These are phyloP conservation scores for Geopyxis carbonaria DNA, from an alignment of 495 filamentous ascomycete species.

Conservation along the genomic window DNA sequence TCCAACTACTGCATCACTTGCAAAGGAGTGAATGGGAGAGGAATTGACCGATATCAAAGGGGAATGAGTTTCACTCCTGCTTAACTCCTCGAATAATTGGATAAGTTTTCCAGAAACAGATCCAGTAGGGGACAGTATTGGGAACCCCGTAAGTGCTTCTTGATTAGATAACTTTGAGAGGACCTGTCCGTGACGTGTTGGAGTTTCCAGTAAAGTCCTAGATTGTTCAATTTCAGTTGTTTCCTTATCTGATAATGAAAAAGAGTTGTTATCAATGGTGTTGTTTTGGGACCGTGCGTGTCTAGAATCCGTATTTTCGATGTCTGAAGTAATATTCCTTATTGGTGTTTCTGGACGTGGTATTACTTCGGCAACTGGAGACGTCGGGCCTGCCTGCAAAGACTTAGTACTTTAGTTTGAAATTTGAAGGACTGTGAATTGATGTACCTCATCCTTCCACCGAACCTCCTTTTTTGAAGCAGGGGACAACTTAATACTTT, in stretches of 20 bases:
- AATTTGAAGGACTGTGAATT: neutral
- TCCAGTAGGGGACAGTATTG: neutral
- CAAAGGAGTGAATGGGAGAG: too few relatives aligned
- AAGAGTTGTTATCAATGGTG: too few relatives aligned
- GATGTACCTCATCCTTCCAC: slow-evolving; percentile 1
- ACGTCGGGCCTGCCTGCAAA: neutral
- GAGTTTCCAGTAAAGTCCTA: too few relatives aligned
- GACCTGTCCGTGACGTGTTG: neutral
- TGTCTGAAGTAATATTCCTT: too few relatives aligned
- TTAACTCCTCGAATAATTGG: slow-evolving; percentile 3
- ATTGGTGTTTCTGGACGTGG: neutral
- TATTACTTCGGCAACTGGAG: neutral
- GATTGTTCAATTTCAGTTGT: too few relatives aligned
- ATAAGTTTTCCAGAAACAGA: slow-evolving; percentile 6
- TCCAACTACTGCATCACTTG: too few relatives aligned
- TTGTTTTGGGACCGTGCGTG: too few relatives aligned
- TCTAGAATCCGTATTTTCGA: too few relatives aligned
- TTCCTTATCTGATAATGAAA: too few relatives aligned
- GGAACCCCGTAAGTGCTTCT: neutral
- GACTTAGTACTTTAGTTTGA: neutral
- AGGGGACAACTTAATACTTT: neutral
- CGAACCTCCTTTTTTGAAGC: slow-evolving; percentile 5
- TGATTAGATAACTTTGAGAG: neutral
- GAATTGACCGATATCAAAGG: too few relatives aligned
- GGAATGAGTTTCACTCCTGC: slow-evolving; percentile 3